A percentile compares a stretch with the other conserved stretches of the same genome.
These are phyloP conservation scores for Aspergillus quadrilineatus DNA, from an alignment of 2,329 filamentous ascomycete species.

Conservation along the genomic window DNA sequence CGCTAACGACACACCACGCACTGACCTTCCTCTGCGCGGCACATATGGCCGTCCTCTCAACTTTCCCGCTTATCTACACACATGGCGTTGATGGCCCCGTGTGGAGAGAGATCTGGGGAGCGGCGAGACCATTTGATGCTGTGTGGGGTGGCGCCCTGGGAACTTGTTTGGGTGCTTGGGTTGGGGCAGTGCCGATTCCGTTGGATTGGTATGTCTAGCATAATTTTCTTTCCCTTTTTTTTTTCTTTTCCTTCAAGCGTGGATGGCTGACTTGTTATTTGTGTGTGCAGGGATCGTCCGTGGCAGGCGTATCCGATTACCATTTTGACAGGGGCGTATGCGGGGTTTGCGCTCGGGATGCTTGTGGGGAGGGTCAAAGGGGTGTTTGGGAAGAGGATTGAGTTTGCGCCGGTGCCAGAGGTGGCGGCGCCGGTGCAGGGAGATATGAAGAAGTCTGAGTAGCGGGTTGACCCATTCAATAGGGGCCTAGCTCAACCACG, in stretches of 20 bases:
- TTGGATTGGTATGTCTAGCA: constrained; percentile 70
- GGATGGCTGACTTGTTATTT: background rate
- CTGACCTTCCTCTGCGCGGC: constrained; percentile 79
- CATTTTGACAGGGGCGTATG: constrained; percentile 77
- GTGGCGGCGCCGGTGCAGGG: background rate
- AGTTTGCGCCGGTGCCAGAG: constrained; percentile 27
- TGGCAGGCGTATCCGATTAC: constrained; percentile 99
- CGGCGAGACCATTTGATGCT: constrained; percentile 74
- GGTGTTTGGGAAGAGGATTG: constrained; percentile 37
- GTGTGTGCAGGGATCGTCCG: constrained; percentile 68
- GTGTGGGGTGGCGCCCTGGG: constrained; percentile 81
- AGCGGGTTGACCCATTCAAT: background rate
- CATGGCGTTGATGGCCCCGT: constrained; percentile 72
- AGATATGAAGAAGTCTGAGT: background rate
- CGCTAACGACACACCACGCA: constrained; percentile 73
- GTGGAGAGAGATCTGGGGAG: constrained; percentile 69
- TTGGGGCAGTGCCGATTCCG: constrained; percentile 91
- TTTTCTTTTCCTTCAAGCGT: background rate
- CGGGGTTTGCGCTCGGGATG: constrained; percentile 68
- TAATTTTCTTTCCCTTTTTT: constrained; percentile 1
- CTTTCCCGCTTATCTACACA: constrained; percentile 80
- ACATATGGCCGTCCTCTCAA: constrained; percentile 75
- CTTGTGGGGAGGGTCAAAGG: constrained; percentile 19
- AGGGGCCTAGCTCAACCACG: background rate
- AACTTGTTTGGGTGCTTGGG: constrained; percentile 77